Conservation (phyloP, 176 grass and related monocot species). For the Hordeum marinum region DNA sequence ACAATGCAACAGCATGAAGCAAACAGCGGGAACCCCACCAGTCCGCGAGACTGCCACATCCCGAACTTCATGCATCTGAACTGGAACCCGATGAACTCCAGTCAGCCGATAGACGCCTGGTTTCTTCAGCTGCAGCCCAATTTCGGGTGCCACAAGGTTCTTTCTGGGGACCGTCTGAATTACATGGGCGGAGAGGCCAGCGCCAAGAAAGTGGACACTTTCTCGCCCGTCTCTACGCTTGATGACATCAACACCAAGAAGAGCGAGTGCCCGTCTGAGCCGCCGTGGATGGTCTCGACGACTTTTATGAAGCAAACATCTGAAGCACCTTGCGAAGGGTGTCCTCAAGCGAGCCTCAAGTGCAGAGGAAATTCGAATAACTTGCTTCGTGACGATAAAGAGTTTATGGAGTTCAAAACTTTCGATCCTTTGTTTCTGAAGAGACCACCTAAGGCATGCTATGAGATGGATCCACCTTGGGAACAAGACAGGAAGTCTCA, state of each 20-base stretch:
- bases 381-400: slow-evolving; percentile 35
- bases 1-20: slow-evolving; percentile 31
- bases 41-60: slow-evolving; percentile 33
- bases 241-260: slow-evolving; percentile 32
- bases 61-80: slow-evolving; percentile 62
- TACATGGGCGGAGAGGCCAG: neutral
- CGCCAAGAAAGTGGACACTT: slow-evolving; percentile 30
- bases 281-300: slow-evolving; percentile 34
- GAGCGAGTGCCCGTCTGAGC: slow-evolving; percentile 26
- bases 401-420: slow-evolving; percentile 41
- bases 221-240: slow-evolving; percentile 2
- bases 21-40: slow-evolving; percentile 8
- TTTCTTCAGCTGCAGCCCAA: slow-evolving; percentile 89
- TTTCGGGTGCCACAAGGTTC: slow-evolving; percentile 50
- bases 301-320: slow-evolving; percentile 50
- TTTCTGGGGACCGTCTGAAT: slow-evolving; percentile 42
- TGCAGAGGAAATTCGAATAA: slow-evolving; percentile 37
- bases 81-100: slow-evolving; percentile 55
- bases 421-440: slow-evolving; percentile 41
- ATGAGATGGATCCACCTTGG: slow-evolving; percentile 45
- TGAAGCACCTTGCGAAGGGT: slow-evolving; percentile 22
- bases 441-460: slow-evolving; percentile 29
- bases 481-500: slow-evolving; percentile 42
- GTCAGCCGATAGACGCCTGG: slow-evolving; percentile 59
- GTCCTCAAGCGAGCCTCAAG: slow-evolving; percentile 19